Evolutionary conservation across 2,329 filamentous ascomycete species (phyloP).

Genomic region (Bipolaris gigantea): DNA sequence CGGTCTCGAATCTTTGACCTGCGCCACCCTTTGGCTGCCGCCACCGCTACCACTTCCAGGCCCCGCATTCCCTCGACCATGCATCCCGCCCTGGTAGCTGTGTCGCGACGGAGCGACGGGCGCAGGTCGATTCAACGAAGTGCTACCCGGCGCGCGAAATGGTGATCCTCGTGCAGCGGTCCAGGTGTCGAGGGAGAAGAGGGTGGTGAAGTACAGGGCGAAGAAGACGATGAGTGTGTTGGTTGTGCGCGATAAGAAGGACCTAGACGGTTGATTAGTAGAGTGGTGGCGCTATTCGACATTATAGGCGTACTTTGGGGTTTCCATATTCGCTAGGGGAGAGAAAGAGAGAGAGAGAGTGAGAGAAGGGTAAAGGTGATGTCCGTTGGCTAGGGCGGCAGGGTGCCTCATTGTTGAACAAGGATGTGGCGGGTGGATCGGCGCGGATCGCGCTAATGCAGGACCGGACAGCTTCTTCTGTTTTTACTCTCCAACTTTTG

Average conservation of each 20-base stretch:
- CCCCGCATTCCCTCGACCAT: slow-evolving; percentile 30
- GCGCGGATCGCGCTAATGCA: slow-evolving; percentile 20
- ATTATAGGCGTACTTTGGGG: slow-evolving; percentile 2
- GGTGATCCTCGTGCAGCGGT: slow-evolving; percentile 40
- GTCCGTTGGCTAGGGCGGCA: slow-evolving; percentile 3
- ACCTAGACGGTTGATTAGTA: background rate
- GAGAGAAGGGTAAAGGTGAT: background rate
- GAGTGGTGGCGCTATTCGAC: too few relatives aligned
- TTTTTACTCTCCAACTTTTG: background rate
- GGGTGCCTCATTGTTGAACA: slow-evolving; percentile 3
- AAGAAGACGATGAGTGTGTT: slow-evolving; percentile 39
- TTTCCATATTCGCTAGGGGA: slow-evolving; percentile 2
- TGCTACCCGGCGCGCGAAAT: slow-evolving; percentile 29
- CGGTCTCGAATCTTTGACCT: slow-evolving; percentile 30
- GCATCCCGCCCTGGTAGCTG: slow-evolving; percentile 39
- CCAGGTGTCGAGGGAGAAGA: slow-evolving; percentile 45
- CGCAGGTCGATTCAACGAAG: slow-evolving; percentile 30
- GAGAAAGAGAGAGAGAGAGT: too few relatives aligned
- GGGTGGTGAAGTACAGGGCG: slow-evolving; percentile 45
- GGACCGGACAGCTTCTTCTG: slow-evolving; percentile 5
- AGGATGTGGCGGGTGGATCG: slow-evolving; percentile 9
- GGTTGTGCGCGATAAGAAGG: slow-evolving; percentile 8
- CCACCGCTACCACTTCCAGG: slow-evolving; percentile 14
- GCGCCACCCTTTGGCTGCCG: slow-evolving; percentile 20
- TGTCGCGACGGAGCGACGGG: slow-evolving; percentile 18